Evolutionary conservation across 495 filamentous ascomycete species (phyloP).

Genomic region (Darksidea phi): DNA sequence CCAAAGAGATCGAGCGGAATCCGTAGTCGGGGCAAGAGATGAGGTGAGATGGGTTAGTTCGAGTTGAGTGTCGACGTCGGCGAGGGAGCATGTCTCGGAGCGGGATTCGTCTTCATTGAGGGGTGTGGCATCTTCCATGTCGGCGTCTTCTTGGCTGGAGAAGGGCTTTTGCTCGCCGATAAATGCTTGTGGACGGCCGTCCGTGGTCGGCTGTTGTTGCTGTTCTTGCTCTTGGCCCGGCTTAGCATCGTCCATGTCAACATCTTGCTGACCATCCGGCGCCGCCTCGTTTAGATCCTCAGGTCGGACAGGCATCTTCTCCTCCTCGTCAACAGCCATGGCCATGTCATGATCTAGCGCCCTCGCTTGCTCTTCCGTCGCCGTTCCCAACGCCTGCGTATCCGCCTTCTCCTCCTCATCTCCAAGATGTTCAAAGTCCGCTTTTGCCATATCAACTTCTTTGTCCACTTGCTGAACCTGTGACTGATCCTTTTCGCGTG

Average conservation of each 20-base stretch:
- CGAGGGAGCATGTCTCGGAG: slow-evolving; percentile 25
- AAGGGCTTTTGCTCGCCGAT: slow-evolving; percentile 40
- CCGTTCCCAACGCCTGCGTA: slow-evolving; percentile 85
- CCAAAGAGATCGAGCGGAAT: slow-evolving; percentile 80
- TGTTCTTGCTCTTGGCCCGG: slow-evolving; percentile 44
- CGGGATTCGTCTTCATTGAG: slow-evolving; percentile 29
- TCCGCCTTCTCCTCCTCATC: slow-evolving; percentile 77
- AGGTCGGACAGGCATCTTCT: slow-evolving; percentile 49
- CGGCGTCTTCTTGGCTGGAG: slow-evolving; percentile 41
- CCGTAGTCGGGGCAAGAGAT: slow-evolving; percentile 46
- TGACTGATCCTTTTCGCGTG: slow-evolving; percentile 61
- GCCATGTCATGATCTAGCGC: slow-evolving; percentile 82
- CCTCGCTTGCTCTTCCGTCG: slow-evolving; percentile 79
- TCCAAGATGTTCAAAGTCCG: slow-evolving; percentile 86
- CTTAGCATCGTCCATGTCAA: slow-evolving; percentile 30
- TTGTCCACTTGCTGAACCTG: slow-evolving; percentile 43
- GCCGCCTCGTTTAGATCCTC: slow-evolving; percentile 50
- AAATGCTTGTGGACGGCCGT: slow-evolving; percentile 32
- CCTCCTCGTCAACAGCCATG: slow-evolving; percentile 69
- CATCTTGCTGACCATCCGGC: slow-evolving; percentile 24
- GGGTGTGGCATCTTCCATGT: slow-evolving; percentile 40
- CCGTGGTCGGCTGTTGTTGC: slow-evolving; percentile 34
- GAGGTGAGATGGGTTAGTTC: slow-evolving; percentile 67
- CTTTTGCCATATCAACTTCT: slow-evolving; percentile 65
- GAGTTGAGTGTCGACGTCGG: slow-evolving; percentile 68